A percentile compares a stretch with the other conserved stretches of the same genome.
Evolutionary conservation across 225 moss, liverwort and hornwort species (phyloP).

Genomic region (Polytrichum formosum): DNA sequence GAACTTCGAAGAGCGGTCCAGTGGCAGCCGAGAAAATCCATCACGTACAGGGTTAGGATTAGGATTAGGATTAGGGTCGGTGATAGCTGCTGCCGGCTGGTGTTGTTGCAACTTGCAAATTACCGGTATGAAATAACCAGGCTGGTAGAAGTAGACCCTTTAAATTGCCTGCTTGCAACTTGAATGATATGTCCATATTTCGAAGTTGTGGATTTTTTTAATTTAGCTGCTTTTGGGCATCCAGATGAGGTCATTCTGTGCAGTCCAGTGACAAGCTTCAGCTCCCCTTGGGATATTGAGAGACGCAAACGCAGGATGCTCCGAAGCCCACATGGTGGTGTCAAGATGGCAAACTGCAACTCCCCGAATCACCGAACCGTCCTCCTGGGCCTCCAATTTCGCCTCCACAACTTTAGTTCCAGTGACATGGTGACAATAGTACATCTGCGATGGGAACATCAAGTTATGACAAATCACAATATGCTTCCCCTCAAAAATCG

Average conservation of each 20-base stretch:
- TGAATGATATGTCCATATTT: too few species aligned
- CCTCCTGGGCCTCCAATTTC: slow-evolving; percentile 16
- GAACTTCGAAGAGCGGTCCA: too few species aligned
- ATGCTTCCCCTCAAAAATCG: slow-evolving; percentile 19
- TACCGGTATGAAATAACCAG: too few species aligned
- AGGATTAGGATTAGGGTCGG: too few species aligned
- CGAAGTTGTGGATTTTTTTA: too few species aligned
- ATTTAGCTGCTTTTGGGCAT: slow-evolving; percentile 7
- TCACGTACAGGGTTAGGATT: too few species aligned
- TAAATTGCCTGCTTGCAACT: too few species aligned
- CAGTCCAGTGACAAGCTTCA: slow-evolving; percentile 45
- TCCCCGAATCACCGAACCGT: slow-evolving; percentile 25
- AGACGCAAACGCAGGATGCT: slow-evolving; percentile 36
- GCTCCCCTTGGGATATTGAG: slow-evolving; percentile 35
- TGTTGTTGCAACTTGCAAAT: too few species aligned
- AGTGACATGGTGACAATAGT: slow-evolving; percentile 40
- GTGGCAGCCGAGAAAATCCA: too few species aligned
- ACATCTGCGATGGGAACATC: slow-evolving; percentile 40
- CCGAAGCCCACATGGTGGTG: slow-evolving; percentile 35
- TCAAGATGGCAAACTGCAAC: slow-evolving; percentile 39
- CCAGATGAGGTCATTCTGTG: slow-evolving; percentile 35
- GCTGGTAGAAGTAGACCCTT: too few species aligned
- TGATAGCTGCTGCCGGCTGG: too few species aligned
- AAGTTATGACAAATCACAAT: slow-evolving; percentile 34
- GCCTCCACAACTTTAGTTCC: slow-evolving; percentile 34